phyloP scores from a whole-genome alignment of 2,329 filamentous ascomycete species.

The Remersonia thermophila region DNA sequence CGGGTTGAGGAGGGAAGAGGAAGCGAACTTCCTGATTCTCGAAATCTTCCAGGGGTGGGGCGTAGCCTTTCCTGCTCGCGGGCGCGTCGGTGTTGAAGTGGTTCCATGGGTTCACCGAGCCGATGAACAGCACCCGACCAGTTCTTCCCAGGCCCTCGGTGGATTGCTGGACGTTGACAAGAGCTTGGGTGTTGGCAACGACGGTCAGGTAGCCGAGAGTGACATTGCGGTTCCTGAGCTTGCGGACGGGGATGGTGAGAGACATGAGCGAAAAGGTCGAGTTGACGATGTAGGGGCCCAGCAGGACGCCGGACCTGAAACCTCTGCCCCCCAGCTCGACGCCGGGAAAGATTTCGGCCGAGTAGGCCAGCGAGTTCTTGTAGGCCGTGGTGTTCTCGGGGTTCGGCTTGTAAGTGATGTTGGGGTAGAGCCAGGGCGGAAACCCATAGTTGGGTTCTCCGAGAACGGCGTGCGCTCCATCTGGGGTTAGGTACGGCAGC shows the following conservation, averaged over 20 bases:
- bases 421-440: slow-evolving; percentile 62
- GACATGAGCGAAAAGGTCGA: slow-evolving; percentile 64
- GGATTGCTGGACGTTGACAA: slow-evolving; percentile 50
- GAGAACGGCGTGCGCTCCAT: slow-evolving; percentile 48
- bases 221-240: slow-evolving; percentile 46
- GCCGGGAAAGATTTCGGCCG: slow-evolving; percentile 37
- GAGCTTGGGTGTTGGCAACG: slow-evolving; percentile 53
- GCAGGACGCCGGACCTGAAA: slow-evolving; percentile 47
- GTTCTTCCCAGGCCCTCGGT: slow-evolving; percentile 58
- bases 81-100: slow-evolving; percentile 37
- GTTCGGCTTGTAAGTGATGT: slow-evolving; percentile 52
- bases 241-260: slow-evolving; percentile 66
- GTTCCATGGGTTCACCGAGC: slow-evolving; percentile 55
- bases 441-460: slow-evolving; percentile 55
- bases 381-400: slow-evolving; percentile 17
- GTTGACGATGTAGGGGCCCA: slow-evolving; percentile 66
- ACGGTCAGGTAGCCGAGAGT: slow-evolving; percentile 77
- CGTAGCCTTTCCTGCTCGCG: slow-evolving; percentile 35
- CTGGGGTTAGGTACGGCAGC: slow-evolving; percentile 47
- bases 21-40: slow-evolving; percentile 40
- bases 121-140: slow-evolving; percentile 59
- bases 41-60: slow-evolving; percentile 27
- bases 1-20: slow-evolving; percentile 42
- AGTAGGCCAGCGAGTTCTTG: slow-evolving; percentile 29
- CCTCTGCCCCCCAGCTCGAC: slow-evolving; percentile 19